Evolutionary conservation across 495 filamentous ascomycete genomes (phyloP), one percentile per base, ranked within the genome.

Genomic region (Cercophora sp.): DNA sequence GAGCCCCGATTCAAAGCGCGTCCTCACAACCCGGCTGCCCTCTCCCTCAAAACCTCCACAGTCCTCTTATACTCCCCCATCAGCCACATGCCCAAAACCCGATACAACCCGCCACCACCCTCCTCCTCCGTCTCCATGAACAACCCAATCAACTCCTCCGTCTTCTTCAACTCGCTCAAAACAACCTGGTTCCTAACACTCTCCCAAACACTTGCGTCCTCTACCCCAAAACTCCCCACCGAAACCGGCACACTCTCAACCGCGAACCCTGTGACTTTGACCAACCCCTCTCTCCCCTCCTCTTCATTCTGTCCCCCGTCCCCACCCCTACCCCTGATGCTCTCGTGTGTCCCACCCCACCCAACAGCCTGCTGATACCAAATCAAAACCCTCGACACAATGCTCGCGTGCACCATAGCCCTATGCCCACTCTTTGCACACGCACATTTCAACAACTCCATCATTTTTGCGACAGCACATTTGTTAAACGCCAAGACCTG

Each of bases 331-430:
- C 8, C n/a, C 37, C 8, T 8, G 37, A 18, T 15, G 2, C 9
- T 5, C 5, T 1, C n/a, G 2, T 24, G 32, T 2, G 18, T 16
- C 18, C 24, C 8, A 2, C 9, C 11, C 43, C 23, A 31, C 1
- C 43, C 43, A 11, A 5, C 43, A 11, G 43, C 26, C 26, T 47
- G 43, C 25, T 47, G 43, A 32, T 47, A 47, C 43, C 43, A 47
- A 1, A 47, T 47, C 2, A 47, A 18, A 4, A 47, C 32, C 8
- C 43, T 24, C n/a, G 43, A 47, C 11, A 47, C 20, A 19, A 47
- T 47, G 24, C 24, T 31, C 18, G 43, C 43, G 11, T 47, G 43
- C 11, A 47, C 25, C 43, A 32, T 47, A 18, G 18, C 43, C 13
- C 43, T n/a, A 18, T 47, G 43, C 5, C 43, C 43, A 11, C 24